These are phyloP conservation scores for Pyrus bretschneideri DNA, from an alignment of 306 rosid species.

Conservation along the genomic window DNA sequence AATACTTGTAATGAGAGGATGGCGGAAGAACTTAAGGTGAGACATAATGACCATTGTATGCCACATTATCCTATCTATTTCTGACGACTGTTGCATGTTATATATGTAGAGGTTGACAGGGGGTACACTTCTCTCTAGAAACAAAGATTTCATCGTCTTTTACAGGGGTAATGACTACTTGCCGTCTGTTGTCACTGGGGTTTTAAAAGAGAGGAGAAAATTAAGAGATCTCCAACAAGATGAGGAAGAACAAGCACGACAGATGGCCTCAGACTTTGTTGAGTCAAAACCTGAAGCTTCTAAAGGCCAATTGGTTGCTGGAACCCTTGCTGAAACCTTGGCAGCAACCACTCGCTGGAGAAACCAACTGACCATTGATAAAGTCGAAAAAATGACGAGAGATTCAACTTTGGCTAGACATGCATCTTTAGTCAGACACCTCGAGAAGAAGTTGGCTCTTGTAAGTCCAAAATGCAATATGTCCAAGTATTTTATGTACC, in stretches of 20 bases:
- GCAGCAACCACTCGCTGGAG: slow-evolving; percentile 90
- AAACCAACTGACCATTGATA: slow-evolving; percentile 45
- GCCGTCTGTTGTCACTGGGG: slow-evolving; percentile 58
- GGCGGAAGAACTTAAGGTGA: slow-evolving; percentile 91
- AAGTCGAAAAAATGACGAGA: slow-evolving; percentile 58
- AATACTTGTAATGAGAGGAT: slow-evolving; percentile 74
- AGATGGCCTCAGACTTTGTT: slow-evolving; percentile 35
- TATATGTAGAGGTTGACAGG: slow-evolving; percentile 77
- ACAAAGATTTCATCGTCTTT: slow-evolving; percentile 82
- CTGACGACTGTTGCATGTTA: slow-evolving; percentile 26
- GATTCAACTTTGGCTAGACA: slow-evolving; percentile 52
- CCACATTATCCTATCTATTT: slow-evolving; percentile 4
- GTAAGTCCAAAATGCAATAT: slow-evolving; percentile 43
- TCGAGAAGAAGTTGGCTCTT: slow-evolving; percentile 51
- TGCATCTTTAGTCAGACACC: slow-evolving; percentile 46
- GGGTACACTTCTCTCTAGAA: slow-evolving; percentile 83
- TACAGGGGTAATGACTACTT: slow-evolving; percentile 87
- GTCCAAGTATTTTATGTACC: neutral
- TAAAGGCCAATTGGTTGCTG: slow-evolving; percentile 51
- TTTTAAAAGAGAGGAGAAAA: slow-evolving; percentile 59
- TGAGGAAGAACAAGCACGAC: slow-evolving; percentile 67
- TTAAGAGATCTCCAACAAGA: slow-evolving; percentile 56
- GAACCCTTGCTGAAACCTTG: slow-evolving; percentile 85
- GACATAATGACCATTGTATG: slow-evolving; percentile 10
- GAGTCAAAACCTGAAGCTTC: slow-evolving; percentile 37